These are phyloP conservation scores for Naganishia randhawae DNA, from an alignment of 768 basidiomycete genomes.

Conservation along the genomic window DNA sequence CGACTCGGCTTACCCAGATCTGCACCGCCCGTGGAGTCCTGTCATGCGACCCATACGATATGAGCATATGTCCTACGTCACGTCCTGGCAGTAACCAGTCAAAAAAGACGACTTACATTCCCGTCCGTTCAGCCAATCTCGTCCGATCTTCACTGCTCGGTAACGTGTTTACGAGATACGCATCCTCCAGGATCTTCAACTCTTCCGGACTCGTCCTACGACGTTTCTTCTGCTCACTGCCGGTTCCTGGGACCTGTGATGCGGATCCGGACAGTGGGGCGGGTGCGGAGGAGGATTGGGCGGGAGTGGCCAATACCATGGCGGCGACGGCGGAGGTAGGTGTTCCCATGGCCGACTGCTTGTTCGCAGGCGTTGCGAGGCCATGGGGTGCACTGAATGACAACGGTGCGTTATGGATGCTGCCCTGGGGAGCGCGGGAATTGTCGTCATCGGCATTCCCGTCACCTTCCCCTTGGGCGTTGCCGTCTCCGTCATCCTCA, in stretches of 20 bases:
- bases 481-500: not conserved
- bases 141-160: slow-evolving; percentile 27
- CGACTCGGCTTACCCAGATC: slow-evolving; percentile 27
- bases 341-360: not conserved
- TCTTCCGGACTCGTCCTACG: slow-evolving; percentile 29
- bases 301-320: not conserved
- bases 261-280: not conserved
- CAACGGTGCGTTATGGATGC: not conserved
- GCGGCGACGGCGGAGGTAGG: not conserved
- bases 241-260: not conserved
- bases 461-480: not conserved
- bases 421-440: not conserved
- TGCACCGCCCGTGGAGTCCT: slow-evolving; percentile 28
- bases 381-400: not conserved
- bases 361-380: not conserved
- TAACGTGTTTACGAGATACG: slow-evolving; percentile 26
- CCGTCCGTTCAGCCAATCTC: slow-evolving; percentile 28
- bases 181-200: slow-evolving; percentile 31
- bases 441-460: not conserved
- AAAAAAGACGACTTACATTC: slow-evolving; percentile 27
- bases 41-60: not conserved
- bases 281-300: not conserved
- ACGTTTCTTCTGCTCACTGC: slow-evolving; percentile 25
- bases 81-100: too few relatives aligned
- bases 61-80: too few relatives aligned